Evolutionary conservation across 2,329 filamentous ascomycete species (phyloP).

Genomic region (Scedosporium boydii): DNA sequence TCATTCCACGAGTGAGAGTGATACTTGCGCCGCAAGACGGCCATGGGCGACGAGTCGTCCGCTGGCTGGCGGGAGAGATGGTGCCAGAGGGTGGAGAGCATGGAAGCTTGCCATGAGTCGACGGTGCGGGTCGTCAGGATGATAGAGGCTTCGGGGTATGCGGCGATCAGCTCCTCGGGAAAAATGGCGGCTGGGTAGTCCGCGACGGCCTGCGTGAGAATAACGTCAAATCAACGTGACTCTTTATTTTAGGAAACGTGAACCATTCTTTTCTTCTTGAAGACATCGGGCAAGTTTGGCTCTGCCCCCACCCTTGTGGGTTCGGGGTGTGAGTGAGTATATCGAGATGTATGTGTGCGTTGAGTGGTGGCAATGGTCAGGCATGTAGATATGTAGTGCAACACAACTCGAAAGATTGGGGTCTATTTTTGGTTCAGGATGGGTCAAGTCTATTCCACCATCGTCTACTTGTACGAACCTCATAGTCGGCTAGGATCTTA

Average conservation of each 20-base stretch:
- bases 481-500: constrained; percentile 51
- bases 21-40: constrained; percentile 60
- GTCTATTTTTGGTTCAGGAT: constrained; percentile 20
- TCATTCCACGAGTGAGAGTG: constrained; percentile 60
- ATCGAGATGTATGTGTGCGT: not conserved
- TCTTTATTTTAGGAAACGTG: not conserved
- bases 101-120: constrained; percentile 52
- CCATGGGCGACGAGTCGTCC: constrained; percentile 22
- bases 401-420: not conserved
- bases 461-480: constrained; percentile 14
- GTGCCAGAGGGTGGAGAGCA: constrained; percentile 51
- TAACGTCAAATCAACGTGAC: not conserved
- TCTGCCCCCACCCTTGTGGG: not conserved
- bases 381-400: not conserved
- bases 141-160: constrained; percentile 64
- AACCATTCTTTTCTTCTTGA: not conserved
- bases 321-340: not conserved
- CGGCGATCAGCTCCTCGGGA: constrained; percentile 59
- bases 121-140: constrained; percentile 58
- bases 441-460: too few species aligned
- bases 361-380: not conserved
- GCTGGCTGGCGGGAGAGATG: constrained; percentile 31
- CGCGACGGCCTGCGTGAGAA: constrained; percentile 44
- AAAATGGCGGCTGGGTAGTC: constrained; percentile 62
- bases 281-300: not conserved